These are phyloP conservation scores for Yamadazyma tumulicola DNA, from an alignment of 805 yeast genomes.

Conservation along the genomic window DNA sequence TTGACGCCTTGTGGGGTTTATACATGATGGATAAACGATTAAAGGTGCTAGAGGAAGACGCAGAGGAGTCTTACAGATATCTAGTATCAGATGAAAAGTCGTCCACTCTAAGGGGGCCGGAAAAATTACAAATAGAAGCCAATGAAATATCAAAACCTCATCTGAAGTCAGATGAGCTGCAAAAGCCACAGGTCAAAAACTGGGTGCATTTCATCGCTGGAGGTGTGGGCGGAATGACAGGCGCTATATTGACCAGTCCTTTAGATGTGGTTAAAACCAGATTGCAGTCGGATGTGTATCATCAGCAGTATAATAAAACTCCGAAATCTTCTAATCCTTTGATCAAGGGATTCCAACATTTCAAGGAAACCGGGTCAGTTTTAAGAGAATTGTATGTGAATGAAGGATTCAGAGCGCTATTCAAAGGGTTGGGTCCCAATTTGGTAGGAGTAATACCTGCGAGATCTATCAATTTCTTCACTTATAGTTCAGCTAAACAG, in stretches of 20 bases:
- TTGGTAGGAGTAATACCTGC: conserved; percentile 98
- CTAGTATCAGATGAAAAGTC: conserved; percentile 73
- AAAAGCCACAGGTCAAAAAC: conserved; percentile 23
- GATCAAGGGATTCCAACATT: conserved; percentile 60
- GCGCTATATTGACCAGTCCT: conserved; percentile 92
- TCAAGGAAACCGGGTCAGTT: conserved; percentile 76
- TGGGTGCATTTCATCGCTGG: conserved; percentile 89
- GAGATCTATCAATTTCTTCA: conserved; percentile 91
- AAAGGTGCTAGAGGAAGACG: conserved; percentile 44
- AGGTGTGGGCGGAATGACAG: conserved; percentile 96
- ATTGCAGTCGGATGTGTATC: conserved; percentile 83
- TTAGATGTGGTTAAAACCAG: conserved; percentile 95
- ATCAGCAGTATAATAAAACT: conserved; percentile 49
- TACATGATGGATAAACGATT: conserved; percentile 3
- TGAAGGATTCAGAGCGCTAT: conserved; percentile 85
- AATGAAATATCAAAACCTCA: not conserved
- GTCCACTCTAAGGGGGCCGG: conserved; percentile 41
- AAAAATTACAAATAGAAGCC: conserved; percentile 2
- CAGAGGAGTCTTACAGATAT: conserved; percentile 55
- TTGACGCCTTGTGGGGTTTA: no score
- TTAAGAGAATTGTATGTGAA: conserved; percentile 60
- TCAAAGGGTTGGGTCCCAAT: conserved; percentile 95
- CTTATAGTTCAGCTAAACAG: conserved; percentile 92
- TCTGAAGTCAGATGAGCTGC: conserved; percentile 2
- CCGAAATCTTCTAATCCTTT: conserved; percentile 37